Evolutionary conservation across 192 early-diverging fungal species (phyloP), one percentile per base, ranked within the genome.

Genomic region (Chytriomyces sp.): DNA sequence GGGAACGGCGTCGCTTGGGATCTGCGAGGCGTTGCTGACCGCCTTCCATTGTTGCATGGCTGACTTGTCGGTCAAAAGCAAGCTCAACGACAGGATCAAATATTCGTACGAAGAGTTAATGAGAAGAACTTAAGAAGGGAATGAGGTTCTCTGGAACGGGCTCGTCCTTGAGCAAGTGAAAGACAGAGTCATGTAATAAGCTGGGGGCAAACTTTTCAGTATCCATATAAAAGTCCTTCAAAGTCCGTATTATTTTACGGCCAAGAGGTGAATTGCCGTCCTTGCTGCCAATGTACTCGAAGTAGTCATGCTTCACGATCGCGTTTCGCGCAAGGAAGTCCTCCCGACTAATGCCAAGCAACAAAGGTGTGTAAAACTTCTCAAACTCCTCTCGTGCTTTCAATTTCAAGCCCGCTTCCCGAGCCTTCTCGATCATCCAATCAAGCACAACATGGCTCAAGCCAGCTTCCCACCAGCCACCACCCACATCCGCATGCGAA

Each of bases 371-470:
- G 2, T 36, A 19, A 14, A 25, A 8, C 37, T 10, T 32, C n/a
- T 70, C 67, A 32, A 33, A 70, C 37, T 19, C 57, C 14, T 22
- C 30, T 17, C 12, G 0, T 14, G 61, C 31, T 2, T n/a, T 10
- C 36, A 71, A 14, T 8, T 17, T 25, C 10, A 73, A 49, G 0
- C 71, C 71, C 54, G 64, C 65, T 17, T 14, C 36, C 2, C 71
- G 73, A 31, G 73, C 73, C 2, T 76, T 73, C 19, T 38, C 41
- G n/a, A 75, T 37, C 53, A 75, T 75, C 74, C 74, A 76, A 26
- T 33, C 34, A 7, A 76, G 33, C 5, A 39, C 8, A 41, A 76
- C 65, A 30, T 75, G 49, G 31, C 19, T 25, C 7, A 76, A 41
- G 12, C 74, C 74, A 14, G 26, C 12, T 38, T 76, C 74, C 54